Evolutionary conservation across 2,329 filamentous ascomycete genomes (phyloP).

Genomic region (Lecanosticta acicola): DNA sequence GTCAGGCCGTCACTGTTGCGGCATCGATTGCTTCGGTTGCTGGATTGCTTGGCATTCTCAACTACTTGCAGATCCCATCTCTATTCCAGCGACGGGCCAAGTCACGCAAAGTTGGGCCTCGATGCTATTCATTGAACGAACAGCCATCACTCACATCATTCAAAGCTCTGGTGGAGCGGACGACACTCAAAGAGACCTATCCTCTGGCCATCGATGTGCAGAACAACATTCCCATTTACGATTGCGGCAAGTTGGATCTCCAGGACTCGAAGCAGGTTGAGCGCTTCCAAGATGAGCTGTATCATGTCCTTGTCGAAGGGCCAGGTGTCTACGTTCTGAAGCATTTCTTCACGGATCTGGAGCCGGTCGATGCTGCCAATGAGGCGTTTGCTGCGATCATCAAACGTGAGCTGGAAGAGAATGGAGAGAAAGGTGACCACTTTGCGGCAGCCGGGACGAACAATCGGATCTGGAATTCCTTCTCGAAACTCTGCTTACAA

Average conservation of each 20-base stretch:
- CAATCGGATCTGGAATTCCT: conserved; percentile 61
- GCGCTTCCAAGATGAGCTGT: conserved; percentile 55
- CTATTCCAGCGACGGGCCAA: conserved; percentile 18
- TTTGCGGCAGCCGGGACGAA: conserved; percentile 54
- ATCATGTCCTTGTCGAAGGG: conserved; percentile 51
- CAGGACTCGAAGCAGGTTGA: conserved; percentile 29
- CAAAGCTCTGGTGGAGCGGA: conserved; percentile 20
- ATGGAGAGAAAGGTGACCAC: conserved; percentile 50
- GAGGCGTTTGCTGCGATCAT: conserved; percentile 47
- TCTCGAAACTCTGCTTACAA: conserved; percentile 54
- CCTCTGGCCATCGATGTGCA: conserved; percentile 44
- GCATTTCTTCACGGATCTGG: conserved; percentile 44
- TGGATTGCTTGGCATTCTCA: conserved; percentile 7
- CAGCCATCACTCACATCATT: conserved; percentile 22
- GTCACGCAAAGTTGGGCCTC: conserved; percentile 14
- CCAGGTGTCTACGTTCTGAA: conserved; percentile 57
- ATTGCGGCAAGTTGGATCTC: conserved; percentile 38
- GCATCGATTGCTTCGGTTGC: conserved; percentile 8
- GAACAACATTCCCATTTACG: conserved; percentile 54
- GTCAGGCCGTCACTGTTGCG: conserved; percentile 3
- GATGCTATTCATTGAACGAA: conserved; percentile 17
- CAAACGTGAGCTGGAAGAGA: conserved; percentile 35
- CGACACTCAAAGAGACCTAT: conserved; percentile 35
- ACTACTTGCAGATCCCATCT: conserved; percentile 22
- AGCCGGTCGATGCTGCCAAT: conserved; percentile 45